Conservation (phyloP, 2,329 filamentous ascomycete genomes). For the Clarireedia monteithiana region DNA sequence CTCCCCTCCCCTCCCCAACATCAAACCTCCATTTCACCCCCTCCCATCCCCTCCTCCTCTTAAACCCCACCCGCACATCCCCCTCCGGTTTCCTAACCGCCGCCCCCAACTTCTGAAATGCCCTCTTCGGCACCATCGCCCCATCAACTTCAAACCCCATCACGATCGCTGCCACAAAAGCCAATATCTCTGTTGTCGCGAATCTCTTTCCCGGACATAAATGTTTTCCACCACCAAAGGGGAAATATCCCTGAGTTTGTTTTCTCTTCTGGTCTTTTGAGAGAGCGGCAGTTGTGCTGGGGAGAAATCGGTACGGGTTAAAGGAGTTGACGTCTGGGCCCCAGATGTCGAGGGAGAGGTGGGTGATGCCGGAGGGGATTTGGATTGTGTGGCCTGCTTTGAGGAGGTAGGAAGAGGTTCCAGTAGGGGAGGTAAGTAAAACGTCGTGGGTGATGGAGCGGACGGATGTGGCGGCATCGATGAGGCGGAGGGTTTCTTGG, state of each 20-base stretch:
- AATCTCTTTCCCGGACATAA: slow-evolving; percentile 35
- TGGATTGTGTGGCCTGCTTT: slow-evolving; percentile 37
- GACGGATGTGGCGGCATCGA: slow-evolving; percentile 32
- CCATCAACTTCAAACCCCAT: slow-evolving; percentile 24
- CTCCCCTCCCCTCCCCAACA: slow-evolving; percentile 16
- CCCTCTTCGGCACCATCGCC: slow-evolving; percentile 13
- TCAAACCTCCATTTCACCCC: slow-evolving; percentile 22
- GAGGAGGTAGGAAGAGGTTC: slow-evolving; percentile 33
- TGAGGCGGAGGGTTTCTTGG: slow-evolving; percentile 38
- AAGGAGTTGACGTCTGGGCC: slow-evolving; percentile 35
- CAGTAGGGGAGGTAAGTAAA: slow-evolving; percentile 28
- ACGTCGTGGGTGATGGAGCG: slow-evolving; percentile 37
- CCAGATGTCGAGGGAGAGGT: slow-evolving; percentile 36
- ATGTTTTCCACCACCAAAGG: slow-evolving; percentile 35
- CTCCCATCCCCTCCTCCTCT: slow-evolving; percentile 20
- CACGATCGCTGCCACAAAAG: slow-evolving; percentile 29
- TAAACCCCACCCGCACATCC: slow-evolving; percentile 19
- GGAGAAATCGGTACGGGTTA: slow-evolving; percentile 35
- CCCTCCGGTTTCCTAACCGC: slow-evolving; percentile 22
- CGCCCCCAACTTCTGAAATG: slow-evolving; percentile 18
- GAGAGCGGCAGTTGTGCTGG: slow-evolving; percentile 14
- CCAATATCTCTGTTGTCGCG: slow-evolving; percentile 33
- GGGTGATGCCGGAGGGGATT: slow-evolving; percentile 37
- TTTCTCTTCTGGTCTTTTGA: slow-evolving; percentile 13
- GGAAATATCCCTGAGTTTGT: slow-evolving; percentile 29